phyloP scores from a whole-genome alignment of 192 early-diverging fungal species.

The Podila horticola region DNA sequence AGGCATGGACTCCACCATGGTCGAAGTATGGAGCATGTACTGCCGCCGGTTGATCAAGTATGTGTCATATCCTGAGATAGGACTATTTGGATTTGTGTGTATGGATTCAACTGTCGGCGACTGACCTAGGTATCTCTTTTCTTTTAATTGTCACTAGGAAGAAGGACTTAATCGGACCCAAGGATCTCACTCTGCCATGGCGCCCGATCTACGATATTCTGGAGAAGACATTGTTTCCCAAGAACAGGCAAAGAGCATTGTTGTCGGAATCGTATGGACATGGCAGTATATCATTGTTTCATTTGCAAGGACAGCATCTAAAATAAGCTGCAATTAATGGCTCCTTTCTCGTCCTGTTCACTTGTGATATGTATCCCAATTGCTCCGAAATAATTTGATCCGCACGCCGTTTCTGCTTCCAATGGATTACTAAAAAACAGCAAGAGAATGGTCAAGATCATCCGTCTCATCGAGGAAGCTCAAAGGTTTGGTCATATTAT shows the following conservation, averaged over 20 bases:
- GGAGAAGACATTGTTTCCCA: constrained; percentile 67
- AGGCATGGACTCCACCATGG: constrained; percentile 73
- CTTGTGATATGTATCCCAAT: background rate
- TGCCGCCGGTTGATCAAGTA: constrained; percentile 78
- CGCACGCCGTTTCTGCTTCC: constrained; percentile 11
- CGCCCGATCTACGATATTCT: constrained; percentile 75
- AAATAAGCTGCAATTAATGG: constrained; percentile 16
- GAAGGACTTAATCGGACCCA: constrained; percentile 68
- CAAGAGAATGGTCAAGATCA: constrained; percentile 58
- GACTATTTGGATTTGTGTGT: background rate
- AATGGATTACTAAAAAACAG: constrained; percentile 30
- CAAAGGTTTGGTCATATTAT: constrained; percentile 50
- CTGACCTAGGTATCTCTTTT: background rate
- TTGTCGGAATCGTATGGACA: constrained; percentile 63
- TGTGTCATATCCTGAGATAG: background rate
- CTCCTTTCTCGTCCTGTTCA: background rate
- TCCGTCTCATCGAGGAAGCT: constrained; percentile 61
- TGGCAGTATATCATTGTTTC: background rate
- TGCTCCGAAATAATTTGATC: constrained; percentile 5
- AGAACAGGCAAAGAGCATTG: constrained; percentile 71
- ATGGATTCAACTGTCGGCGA: background rate
- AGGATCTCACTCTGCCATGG: constrained; percentile 80
- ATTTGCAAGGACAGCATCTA: constrained; percentile 1
- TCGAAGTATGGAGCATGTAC: constrained; percentile 68
- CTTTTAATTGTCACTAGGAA: constrained; percentile 54